Conservation (phyloP, 1,284 basidiomycete genomes). For the Ustilago nuda region DNA sequence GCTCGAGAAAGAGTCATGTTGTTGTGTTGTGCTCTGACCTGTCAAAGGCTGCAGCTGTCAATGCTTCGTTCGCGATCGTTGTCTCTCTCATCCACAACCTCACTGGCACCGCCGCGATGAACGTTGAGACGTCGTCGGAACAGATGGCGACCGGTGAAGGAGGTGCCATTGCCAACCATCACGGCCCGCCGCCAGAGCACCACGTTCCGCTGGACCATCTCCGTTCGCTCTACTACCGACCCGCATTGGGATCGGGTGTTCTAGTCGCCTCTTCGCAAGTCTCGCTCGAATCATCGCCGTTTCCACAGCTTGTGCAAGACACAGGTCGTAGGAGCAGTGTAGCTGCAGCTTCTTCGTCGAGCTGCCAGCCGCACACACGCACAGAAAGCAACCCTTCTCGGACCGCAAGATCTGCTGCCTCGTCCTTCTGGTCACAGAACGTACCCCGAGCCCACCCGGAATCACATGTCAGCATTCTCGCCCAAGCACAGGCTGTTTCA, state of each 20-base stretch:
- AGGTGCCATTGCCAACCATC: conserved; percentile 27
- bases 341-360: not conserved
- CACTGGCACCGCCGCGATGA: not conserved
- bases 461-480: conserved; percentile 41
- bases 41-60: not conserved
- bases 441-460: conserved; percentile 39
- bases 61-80: not conserved
- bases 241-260: conserved; percentile 40
- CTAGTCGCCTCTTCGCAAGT: conserved; percentile 35
- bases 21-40: not conserved
- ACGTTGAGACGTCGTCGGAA: not conserved
- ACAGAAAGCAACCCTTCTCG: conserved; percentile 28
- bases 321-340: not conserved
- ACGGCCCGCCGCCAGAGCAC: conserved; percentile 27
- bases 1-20: not conserved
- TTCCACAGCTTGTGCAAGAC: conserved; percentile 3
- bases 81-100: not conserved
- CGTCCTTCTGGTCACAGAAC: conserved; percentile 44
- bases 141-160: not conserved
- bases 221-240: conserved; percentile 47
- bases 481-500: conserved; percentile 20
- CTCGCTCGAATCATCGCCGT: not conserved
- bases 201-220: conserved; percentile 46
- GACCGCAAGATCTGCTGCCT: conserved; percentile 14
- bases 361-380: conserved; percentile 21